Conservation (phyloP, 2,329 filamentous ascomycete genomes). For the Epicoccum nigrum region DNA sequence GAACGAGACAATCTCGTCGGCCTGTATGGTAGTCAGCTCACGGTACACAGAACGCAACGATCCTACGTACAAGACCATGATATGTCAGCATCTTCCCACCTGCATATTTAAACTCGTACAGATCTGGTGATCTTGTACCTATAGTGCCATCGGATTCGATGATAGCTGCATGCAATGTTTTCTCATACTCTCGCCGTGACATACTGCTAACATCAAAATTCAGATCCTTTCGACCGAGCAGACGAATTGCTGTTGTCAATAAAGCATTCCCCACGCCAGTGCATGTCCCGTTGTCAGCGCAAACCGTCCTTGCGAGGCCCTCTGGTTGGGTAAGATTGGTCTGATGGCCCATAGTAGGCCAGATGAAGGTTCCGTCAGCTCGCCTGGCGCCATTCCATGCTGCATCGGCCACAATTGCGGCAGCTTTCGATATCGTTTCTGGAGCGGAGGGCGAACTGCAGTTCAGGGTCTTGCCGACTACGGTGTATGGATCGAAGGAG, state of each 20-base stretch:
- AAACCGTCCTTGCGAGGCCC: conserved; percentile 19
- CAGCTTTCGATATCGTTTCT: conserved; percentile 10
- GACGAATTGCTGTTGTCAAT: conserved; percentile 5
- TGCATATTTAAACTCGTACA: conserved; percentile 21
- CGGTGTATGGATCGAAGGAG: conserved; percentile 27
- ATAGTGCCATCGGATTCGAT: conserved; percentile 23
- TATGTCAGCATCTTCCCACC: conserved; percentile 36
- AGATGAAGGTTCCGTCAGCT: conserved; percentile 24
- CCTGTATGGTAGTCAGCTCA: conserved; percentile 2
- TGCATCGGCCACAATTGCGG: conserved; percentile 23
- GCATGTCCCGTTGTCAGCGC: conserved; percentile 17
- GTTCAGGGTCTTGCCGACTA: conserved; percentile 18
- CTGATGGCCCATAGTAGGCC: conserved; percentile 18
- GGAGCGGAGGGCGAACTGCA: conserved; percentile 11
- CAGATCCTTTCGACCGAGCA: conserved; percentile 23
- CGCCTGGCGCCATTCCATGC: conserved; percentile 23
- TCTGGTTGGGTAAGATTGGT: conserved; percentile 13
- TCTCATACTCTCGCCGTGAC: conserved; percentile 13
- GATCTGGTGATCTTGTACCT: conserved; percentile 23
- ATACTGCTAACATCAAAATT: conserved; percentile 6
- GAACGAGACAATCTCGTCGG: conserved; percentile 15
- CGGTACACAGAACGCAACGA: too few relatives aligned
- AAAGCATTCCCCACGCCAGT: not conserved
- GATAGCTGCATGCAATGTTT: conserved; percentile 10
- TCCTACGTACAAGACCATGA: conserved; percentile 26